A percentile compares a stretch with the other conserved stretches of the same genome.
phyloP scores from a whole-genome alignment of 1,284 basidiomycete species.

The Anthracocystis panici-leucophaei region DNA sequence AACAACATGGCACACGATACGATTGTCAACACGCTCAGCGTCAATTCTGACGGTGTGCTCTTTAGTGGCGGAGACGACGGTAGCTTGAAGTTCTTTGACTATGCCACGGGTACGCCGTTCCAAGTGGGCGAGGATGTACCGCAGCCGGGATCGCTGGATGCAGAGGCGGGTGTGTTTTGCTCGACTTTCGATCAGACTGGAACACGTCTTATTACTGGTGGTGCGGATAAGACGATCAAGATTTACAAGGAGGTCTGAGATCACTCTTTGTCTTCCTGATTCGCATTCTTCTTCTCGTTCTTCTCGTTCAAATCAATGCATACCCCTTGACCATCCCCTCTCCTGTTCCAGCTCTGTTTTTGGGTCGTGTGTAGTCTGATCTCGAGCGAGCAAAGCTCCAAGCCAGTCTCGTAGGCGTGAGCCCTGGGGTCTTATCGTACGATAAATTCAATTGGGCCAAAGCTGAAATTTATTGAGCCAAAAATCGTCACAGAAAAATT shows the following conservation, averaged over 20 bases:
- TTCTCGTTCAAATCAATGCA: neutral
- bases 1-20: conserved; percentile 96
- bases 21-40: conserved; percentile 94
- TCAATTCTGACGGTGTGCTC: conserved; percentile 94
- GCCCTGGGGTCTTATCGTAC: conserved; percentile 3
- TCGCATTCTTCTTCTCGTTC: neutral
- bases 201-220: conserved; percentile 89
- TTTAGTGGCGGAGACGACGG: conserved; percentile 80
- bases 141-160: conserved; percentile 95
- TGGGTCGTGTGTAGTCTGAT: neutral
- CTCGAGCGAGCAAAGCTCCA: neutral
- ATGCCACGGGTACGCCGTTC: conserved; percentile 92
- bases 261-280: neutral
- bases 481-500: neutral
- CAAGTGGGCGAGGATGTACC: conserved; percentile 93
- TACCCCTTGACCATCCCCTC: neutral
- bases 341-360: neutral
- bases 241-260: conserved; percentile 54
- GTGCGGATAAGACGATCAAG: conserved; percentile 86
- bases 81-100: conserved; percentile 74
- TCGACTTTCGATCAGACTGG: conserved; percentile 97
- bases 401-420: neutral
- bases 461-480: conserved; percentile 2
- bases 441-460: neutral
- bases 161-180: conserved; percentile 89